phyloP scores from a whole-genome alignment of 108 stramenopile genomes.

The Fragilariopsis cylindrus region DNA sequence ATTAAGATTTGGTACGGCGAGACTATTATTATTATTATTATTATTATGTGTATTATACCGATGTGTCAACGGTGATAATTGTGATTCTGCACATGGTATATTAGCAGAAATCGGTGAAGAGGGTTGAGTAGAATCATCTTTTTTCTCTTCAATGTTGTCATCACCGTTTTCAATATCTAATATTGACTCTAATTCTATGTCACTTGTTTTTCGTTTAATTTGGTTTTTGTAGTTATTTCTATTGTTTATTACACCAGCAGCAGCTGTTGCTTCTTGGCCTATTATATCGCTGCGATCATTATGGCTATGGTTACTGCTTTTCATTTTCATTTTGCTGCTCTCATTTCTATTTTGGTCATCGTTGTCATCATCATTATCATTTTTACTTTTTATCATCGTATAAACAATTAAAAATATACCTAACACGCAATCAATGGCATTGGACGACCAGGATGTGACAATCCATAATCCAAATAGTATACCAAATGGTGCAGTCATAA shows the following conservation, averaged over 20 bases:
- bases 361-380: neutral
- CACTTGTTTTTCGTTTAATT: too few relatives aligned
- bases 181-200: too few relatives aligned
- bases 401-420: conserved; percentile 5
- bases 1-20: neutral
- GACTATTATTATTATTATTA: neutral
- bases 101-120: too few relatives aligned
- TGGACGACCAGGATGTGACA: conserved; percentile 10
- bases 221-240: too few relatives aligned
- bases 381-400: neutral
- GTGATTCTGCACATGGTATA: neutral
- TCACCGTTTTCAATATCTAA: too few relatives aligned
- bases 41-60: neutral
- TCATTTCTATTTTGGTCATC: neutral
- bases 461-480: conserved; percentile 5
- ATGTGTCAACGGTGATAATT: neutral
- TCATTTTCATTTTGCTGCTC: too few relatives aligned
- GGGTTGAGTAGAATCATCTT: too few relatives aligned
- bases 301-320: too few relatives aligned
- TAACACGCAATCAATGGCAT: neutral
- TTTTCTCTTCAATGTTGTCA: too few relatives aligned
- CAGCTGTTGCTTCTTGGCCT: too few relatives aligned
- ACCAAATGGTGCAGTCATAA: conserved; percentile 2
- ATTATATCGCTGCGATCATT: too few relatives aligned
- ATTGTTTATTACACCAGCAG: too few relatives aligned